Evolutionary conservation across 176 grass and related monocot species (phyloP).

Genomic region (Thalia dealbata): DNA sequence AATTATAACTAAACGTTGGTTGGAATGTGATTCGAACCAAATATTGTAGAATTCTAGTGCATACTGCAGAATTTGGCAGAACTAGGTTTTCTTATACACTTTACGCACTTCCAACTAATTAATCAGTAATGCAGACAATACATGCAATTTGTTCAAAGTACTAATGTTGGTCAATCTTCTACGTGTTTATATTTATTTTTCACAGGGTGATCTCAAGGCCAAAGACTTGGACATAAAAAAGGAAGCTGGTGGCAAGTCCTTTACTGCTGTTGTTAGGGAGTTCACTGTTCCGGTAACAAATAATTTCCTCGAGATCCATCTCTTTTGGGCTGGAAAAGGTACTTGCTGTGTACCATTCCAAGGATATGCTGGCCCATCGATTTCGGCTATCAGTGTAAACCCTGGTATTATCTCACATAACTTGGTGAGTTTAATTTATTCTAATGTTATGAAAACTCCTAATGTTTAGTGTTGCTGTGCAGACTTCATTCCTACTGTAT

Average conservation of each 20-base stretch:
- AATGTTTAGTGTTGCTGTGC: background rate
- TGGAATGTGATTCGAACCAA: too few relatives aligned
- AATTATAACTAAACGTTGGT: too few relatives aligned
- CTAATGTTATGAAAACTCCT: background rate
- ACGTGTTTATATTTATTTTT: background rate
- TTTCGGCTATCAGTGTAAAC: slow-evolving; percentile 29
- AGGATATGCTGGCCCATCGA: slow-evolving; percentile 19
- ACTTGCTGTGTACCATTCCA: slow-evolving; percentile 18
- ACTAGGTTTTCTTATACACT: too few relatives aligned
- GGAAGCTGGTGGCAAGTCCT: slow-evolving; percentile 13
- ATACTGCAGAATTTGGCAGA: too few relatives aligned
- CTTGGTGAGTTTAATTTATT: background rate
- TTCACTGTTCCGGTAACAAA: slow-evolving; percentile 19
- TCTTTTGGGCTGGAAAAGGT: slow-evolving; percentile 33
- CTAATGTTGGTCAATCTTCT: background rate
- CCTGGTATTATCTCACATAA: slow-evolving; percentile 16
- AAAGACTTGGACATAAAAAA: slow-evolving; percentile 31
- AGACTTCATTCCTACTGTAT: slow-evolving; percentile 15
- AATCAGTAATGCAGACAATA: background rate
- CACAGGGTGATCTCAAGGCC: slow-evolving; percentile 19
- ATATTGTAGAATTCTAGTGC: too few relatives aligned
- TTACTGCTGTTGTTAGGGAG: slow-evolving; percentile 10
- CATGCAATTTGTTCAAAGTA: background rate
- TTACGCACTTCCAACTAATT: too few relatives aligned
- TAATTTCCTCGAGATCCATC: slow-evolving; percentile 35